These are phyloP conservation scores for Agarophyton chilense DNA, from an alignment of 23 red algal genomes.

Conservation along the genomic window DNA sequence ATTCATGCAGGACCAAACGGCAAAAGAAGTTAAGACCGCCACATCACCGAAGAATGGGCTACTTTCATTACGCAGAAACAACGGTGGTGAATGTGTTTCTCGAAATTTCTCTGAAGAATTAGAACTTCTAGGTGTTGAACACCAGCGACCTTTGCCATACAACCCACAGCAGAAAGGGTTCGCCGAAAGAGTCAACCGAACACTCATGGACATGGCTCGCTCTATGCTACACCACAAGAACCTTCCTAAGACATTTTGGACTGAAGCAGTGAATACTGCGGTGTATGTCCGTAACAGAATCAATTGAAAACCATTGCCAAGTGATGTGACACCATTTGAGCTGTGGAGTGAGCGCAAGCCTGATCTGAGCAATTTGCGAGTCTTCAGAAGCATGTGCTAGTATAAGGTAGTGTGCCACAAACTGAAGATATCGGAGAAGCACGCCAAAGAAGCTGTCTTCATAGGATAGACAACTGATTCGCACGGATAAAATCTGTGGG, in stretches of 20 bases:
- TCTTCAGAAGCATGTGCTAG: slow-evolving; percentile 23
- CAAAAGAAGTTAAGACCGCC: not conserved
- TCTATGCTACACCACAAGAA: slow-evolving; percentile 28
- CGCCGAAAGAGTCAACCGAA: slow-evolving; percentile 35
- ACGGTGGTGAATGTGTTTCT: slow-evolving; percentile 35
- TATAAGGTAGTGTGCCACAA: slow-evolving; percentile 26
- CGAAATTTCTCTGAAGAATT: not conserved
- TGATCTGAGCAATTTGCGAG: slow-evolving; percentile 20
- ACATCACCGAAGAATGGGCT: not conserved
- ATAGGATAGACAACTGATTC: slow-evolving; percentile 9
- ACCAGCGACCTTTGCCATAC: slow-evolving; percentile 23
- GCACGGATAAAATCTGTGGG: slow-evolving; percentile 27
- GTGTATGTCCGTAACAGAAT: slow-evolving; percentile 21
- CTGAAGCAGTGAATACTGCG: not conserved
- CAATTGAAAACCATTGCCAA: not conserved
- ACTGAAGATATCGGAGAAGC: not conserved
- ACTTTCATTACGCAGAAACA: slow-evolving; percentile 26
- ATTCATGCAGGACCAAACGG: slow-evolving; percentile 8
- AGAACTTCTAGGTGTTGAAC: slow-evolving; percentile 5
- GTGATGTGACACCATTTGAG: slow-evolving; percentile 15
- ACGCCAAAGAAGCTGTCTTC: not conserved
- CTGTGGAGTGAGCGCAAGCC: not conserved
- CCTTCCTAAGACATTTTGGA: not conserved
- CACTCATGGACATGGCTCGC: slow-evolving; percentile 14
- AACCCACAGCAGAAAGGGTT: slow-evolving; percentile 45